Base-by-base conservation (phyloP, 1,284 basidiomycete species). In the Waitea zeae region DNA sequence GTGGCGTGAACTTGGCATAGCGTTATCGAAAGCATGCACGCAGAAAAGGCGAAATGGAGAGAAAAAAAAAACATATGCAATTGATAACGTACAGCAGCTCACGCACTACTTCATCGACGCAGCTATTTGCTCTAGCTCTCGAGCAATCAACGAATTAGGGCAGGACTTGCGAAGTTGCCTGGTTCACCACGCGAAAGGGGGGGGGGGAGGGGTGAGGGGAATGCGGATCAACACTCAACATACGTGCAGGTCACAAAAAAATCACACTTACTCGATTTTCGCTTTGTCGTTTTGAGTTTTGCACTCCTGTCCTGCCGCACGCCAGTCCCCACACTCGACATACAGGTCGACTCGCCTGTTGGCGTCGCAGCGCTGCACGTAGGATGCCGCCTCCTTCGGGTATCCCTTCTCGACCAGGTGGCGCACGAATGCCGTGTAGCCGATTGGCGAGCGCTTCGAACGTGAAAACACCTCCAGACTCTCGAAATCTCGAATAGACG, bases 371-470 rank as follows among this genome's bases (percentile, higher is more conserved):
- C 75, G 71, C 1, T 73, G 55, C 12, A 95, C 81, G 49, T 78
- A 95, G 3, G 57, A 42, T 1, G 70, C 58, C 1, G 86, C 90
- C 47, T 92, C 77, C 39, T 71, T 77, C 3, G 61, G 46, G 46
- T 84, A 67, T 0, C 78, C 81, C 35, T 73, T 71, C 34, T 71
- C 62, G 14, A 84, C 65, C 20, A 88, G 62, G 50, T 87, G 74
- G 33, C 70, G 74, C 13, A 95, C 90, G 51, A 93, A 95, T 0
- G 83, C 73, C 50, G 93, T 88, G 48, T 92, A 97, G 3, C 95
- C 93, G 41, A 97, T 95, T 1, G 95, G 92, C 50, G 82, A 88
- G 44, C 86, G 74, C 52, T 77, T 89, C 30, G 75, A 78, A 45
- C 76, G 80, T 1, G 87, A 71, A 49, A 95, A 92, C 0, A 63